Evolutionary conservation across 129 eudicot species (phyloP).

Genomic region (Chrysanthemum makinoi): DNA sequence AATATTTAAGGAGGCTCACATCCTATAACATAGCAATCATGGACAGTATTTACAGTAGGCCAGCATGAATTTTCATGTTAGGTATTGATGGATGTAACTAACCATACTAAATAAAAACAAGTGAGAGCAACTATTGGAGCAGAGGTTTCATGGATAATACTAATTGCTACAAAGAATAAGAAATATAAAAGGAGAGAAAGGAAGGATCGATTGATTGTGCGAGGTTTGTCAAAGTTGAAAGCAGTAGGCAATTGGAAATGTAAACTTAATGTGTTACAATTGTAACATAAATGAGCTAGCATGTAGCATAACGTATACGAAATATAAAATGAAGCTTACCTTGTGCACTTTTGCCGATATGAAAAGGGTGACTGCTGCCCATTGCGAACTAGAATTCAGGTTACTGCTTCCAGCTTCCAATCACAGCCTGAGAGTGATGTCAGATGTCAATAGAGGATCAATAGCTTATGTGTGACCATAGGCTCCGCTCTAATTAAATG

Average conservation of each 20-base stretch:
- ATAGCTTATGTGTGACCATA: neutral
- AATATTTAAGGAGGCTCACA: neutral
- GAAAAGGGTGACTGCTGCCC: conserved; percentile 78
- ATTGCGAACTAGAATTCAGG: conserved; percentile 23
- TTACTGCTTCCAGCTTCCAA: conserved; percentile 27
- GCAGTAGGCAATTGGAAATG: neutral
- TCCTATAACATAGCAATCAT: neutral
- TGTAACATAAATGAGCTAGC: too few relatives aligned
- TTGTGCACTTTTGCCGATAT: conserved; percentile 73
- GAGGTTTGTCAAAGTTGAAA: neutral
- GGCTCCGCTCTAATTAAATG: too few relatives aligned
- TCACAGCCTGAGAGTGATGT: neutral
- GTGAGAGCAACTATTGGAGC: too few relatives aligned
- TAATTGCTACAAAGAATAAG: too few relatives aligned
- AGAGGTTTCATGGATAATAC: too few relatives aligned
- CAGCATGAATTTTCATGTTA: conserved; percentile 6
- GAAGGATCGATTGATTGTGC: too few relatives aligned
- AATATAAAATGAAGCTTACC: conserved; percentile 35
- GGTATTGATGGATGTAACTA: neutral
- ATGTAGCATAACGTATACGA: neutral
- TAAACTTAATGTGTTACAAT: neutral
- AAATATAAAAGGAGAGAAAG: too few relatives aligned
- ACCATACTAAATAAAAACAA: too few relatives aligned
- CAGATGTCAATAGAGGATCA: conserved; percentile 19
- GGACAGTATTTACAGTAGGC: neutral